Evolutionary conservation across 2,329 filamentous ascomycete species (phyloP).

Genomic region (Rosellinia necatrix): DNA sequence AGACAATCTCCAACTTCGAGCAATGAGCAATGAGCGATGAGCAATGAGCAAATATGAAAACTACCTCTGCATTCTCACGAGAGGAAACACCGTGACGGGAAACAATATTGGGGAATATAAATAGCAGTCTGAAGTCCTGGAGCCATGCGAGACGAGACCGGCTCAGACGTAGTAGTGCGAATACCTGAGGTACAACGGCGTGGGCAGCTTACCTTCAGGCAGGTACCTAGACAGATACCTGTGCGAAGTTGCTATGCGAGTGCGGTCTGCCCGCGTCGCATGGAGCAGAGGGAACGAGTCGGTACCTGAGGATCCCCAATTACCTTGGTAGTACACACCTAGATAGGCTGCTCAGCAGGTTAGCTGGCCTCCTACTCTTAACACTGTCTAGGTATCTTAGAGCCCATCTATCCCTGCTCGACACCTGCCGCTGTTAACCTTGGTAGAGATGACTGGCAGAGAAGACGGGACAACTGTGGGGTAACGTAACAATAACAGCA

Average conservation of each 20-base stretch:
- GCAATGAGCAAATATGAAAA: too few relatives aligned
- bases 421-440: not conserved
- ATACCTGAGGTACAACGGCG: too few relatives aligned
- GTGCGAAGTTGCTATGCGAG: conserved; percentile 4
- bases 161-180: too few relatives aligned
- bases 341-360: not conserved
- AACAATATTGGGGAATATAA: conserved; percentile 9
- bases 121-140: conserved; percentile 17
- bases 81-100: not conserved
- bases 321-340: too few relatives aligned
- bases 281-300: conserved; percentile 15
- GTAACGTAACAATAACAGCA: conserved; percentile 8
- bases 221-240: not conserved
- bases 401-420: too few relatives aligned
- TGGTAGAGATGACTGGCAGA: not conserved
- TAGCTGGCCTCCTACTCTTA: conserved; percentile 5
- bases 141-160: not conserved
- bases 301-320: too few relatives aligned
- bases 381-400: too few relatives aligned
- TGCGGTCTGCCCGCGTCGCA: conserved; percentile 25
- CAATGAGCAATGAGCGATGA: too few relatives aligned
- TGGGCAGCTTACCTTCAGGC: not conserved
- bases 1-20: not conserved
- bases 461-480: conserved; percentile 10
- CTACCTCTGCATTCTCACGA: too few relatives aligned